phyloP scores from a whole-genome alignment of 1,139 yeast genomes.

The Yamadazyma spencermartinsiae region DNA sequence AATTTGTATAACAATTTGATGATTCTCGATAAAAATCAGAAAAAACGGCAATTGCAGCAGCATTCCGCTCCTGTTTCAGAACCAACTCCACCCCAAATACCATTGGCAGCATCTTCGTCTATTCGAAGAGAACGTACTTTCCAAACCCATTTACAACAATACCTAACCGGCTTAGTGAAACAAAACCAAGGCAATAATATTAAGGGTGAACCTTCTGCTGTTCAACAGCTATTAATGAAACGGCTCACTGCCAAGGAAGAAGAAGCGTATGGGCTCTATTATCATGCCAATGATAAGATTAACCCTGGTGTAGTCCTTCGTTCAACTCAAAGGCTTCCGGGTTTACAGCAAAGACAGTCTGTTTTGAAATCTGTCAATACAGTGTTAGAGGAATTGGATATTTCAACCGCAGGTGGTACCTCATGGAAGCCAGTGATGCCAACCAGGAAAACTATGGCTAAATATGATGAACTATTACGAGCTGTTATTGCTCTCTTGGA shows the following conservation, averaged over 20 bases:
- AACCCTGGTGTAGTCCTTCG: constrained; percentile 79
- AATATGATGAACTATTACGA: constrained; percentile 75
- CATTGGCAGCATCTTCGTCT: constrained; percentile 55
- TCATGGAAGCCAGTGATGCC: constrained; percentile 81
- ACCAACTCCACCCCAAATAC: constrained; percentile 63
- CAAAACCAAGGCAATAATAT: constrained; percentile 28
- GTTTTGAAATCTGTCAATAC: constrained; percentile 74
- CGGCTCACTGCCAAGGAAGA: constrained; percentile 77
- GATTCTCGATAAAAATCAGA: constrained; percentile 68
- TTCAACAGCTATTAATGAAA: constrained; percentile 49
- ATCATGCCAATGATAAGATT: constrained; percentile 72
- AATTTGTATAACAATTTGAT: constrained; percentile 80
- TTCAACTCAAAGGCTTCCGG: constrained; percentile 56
- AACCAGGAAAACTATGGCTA: constrained; percentile 74
- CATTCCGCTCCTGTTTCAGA: constrained; percentile 39
- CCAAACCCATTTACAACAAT: constrained; percentile 53
- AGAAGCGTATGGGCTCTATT: constrained; percentile 79
- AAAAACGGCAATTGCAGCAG: constrained; percentile 43
- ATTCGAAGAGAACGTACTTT: constrained; percentile 51
- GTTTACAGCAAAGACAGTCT: constrained; percentile 52
- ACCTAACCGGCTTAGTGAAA: constrained; percentile 39
- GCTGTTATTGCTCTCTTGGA: constrained; percentile 76
- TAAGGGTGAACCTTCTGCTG: constrained; percentile 39
- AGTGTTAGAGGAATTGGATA: constrained; percentile 75
- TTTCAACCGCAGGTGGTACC: constrained; percentile 60